Percentiles rank a stretch among this genome's conserved stretches.
phyloP scores from a whole-genome alignment of 129 eudicot species.

The Helichrysum umbraculigerum region DNA sequence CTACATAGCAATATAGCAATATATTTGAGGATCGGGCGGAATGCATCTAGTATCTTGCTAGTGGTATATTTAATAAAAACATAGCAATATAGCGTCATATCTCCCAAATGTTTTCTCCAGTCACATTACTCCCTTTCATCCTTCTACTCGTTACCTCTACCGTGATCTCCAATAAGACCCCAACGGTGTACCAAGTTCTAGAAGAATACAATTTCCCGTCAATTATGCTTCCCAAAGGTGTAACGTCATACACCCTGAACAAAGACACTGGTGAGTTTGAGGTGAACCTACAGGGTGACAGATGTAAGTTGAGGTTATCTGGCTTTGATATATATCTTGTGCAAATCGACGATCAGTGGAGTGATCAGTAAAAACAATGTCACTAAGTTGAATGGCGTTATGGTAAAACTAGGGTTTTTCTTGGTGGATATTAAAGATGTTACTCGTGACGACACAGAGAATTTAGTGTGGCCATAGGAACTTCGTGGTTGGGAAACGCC shows the following conservation, averaged over 20 bases:
- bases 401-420: too few relatives aligned
- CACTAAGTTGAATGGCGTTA: too few relatives aligned
- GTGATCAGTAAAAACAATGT: conserved; percentile 17
- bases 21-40: too few relatives aligned
- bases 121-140: neutral
- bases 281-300: conserved; percentile 27
- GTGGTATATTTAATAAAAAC: too few relatives aligned
- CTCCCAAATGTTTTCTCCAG: too few relatives aligned
- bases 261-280: conserved; percentile 41
- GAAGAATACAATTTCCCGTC: conserved; percentile 43
- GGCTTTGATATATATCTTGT: conserved; percentile 39
- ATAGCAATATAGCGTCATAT: too few relatives aligned
- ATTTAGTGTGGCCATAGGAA: too few relatives aligned
- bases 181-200: conserved; percentile 40
- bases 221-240: conserved; percentile 38
- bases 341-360: conserved; percentile 41
- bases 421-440: too few relatives aligned
- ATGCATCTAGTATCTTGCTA: too few relatives aligned
- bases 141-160: neutral
- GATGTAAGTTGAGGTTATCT: conserved; percentile 28
- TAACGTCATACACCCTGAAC: conserved; percentile 46
- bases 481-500: too few relatives aligned
- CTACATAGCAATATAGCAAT: too few relatives aligned
- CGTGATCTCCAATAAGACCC: conserved; percentile 1
- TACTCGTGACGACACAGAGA: too few relatives aligned